Conservation (phyloP, 805 yeast genomes). For the Candida golubevii region DNA sequence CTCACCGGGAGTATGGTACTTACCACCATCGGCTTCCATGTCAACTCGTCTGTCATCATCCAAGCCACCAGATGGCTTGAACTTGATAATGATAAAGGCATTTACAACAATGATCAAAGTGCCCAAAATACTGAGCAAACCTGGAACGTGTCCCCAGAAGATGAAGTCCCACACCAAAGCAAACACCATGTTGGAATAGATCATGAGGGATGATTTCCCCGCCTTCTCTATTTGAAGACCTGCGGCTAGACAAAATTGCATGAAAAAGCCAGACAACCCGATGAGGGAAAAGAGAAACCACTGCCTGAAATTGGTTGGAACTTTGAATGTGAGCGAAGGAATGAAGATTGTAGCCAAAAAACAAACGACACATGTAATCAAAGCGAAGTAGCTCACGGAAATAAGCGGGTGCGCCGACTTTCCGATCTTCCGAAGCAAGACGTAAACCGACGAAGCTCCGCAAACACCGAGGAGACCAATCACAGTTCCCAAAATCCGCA, state of each 20-base stretch:
- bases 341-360: constrained; percentile 46
- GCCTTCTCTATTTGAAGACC: constrained; percentile 83
- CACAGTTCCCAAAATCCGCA: constrained; percentile 56
- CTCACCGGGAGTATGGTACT: constrained; percentile 15
- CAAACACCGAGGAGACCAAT: constrained; percentile 64
- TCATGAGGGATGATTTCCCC: constrained; percentile 68
- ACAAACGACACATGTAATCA: constrained; percentile 54
- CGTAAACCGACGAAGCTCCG: constrained; percentile 68
- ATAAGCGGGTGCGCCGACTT: constrained; percentile 73
- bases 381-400: constrained; percentile 73
- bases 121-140: constrained; percentile 63
- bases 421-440: constrained; percentile 72
- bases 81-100: constrained; percentile 56
- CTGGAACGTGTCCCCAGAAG: constrained; percentile 73
- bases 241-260: constrained; percentile 74
- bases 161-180: constrained; percentile 72
- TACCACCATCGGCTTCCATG: constrained; percentile 11
- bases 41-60: background rate
- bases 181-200: constrained; percentile 72
- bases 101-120: constrained; percentile 61
- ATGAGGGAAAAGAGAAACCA: constrained; percentile 60
- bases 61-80: constrained; percentile 32
- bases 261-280: constrained; percentile 76
- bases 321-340: constrained; percentile 56
- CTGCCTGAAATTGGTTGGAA: constrained; percentile 59